These are phyloP conservation scores for Blastobotrys mokoenaii DNA, from an alignment of 805 yeast species.

Conservation along the genomic window DNA sequence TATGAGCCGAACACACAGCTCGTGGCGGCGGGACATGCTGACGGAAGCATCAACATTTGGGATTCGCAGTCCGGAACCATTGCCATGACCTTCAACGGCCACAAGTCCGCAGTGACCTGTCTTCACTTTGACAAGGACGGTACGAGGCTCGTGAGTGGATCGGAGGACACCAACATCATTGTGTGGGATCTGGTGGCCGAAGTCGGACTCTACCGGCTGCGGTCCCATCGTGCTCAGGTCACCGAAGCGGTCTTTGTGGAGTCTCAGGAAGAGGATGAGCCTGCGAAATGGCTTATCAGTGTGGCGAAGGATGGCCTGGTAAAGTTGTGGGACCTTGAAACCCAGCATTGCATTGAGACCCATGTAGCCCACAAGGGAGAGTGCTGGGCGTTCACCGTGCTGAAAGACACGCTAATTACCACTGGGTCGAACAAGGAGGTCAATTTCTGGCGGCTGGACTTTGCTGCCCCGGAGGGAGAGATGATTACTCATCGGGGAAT, in stretches of 20 bases:
- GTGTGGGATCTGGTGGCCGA: constrained; percentile 95
- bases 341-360: constrained; percentile 88
- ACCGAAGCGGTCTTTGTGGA: constrained; percentile 58
- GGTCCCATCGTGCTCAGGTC: constrained; percentile 84
- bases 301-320: constrained; percentile 84
- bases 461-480: constrained; percentile 42
- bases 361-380: constrained; percentile 91
- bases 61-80: constrained; percentile 75
- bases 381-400: constrained; percentile 74
- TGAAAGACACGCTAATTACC: constrained; percentile 36
- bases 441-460: constrained; percentile 72
- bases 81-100: constrained; percentile 82
- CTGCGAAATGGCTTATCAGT: constrained; percentile 62
- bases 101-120: constrained; percentile 65
- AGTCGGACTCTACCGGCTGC: constrained; percentile 74
- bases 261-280: constrained; percentile 21
- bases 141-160: constrained; percentile 78
- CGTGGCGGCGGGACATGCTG: constrained; percentile 81
- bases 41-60: constrained; percentile 89
- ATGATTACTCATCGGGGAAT: constrained; percentile 49
- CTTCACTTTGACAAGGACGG: constrained; percentile 73
- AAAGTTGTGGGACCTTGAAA: constrained; percentile 86
- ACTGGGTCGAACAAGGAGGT: constrained; percentile 77
- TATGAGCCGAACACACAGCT: constrained; percentile 56
- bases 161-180: constrained; percentile 74